phyloP scores from a whole-genome alignment of 116 monocot genomes.

The Thalassia testudinum region DNA sequence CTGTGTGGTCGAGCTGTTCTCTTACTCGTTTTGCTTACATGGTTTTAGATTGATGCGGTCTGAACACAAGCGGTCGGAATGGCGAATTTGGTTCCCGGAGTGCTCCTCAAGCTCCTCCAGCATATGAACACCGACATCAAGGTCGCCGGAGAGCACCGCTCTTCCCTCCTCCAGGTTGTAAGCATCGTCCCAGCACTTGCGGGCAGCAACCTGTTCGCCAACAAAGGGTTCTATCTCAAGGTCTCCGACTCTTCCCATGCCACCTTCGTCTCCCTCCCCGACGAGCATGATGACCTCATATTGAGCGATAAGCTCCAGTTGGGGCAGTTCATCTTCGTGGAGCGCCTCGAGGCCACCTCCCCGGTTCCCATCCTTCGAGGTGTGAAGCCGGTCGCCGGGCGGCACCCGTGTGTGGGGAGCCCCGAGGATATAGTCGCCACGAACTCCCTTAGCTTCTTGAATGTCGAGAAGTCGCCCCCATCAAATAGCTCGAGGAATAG shows the following conservation, averaged over 20 bases:
- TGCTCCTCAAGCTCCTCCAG: constrained; percentile 83
- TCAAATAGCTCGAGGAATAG: constrained; percentile 19
- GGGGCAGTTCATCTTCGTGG: constrained; percentile 81
- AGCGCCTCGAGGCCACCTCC: constrained; percentile 57
- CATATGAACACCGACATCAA: constrained; percentile 75
- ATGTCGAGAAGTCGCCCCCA: constrained; percentile 14
- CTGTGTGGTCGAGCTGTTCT: too few species aligned
- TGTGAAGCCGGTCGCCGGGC: constrained; percentile 62
- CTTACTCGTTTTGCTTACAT: too few species aligned
- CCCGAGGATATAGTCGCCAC: constrained; percentile 76
- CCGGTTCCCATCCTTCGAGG: constrained; percentile 78
- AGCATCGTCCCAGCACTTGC: constrained; percentile 89
- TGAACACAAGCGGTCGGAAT: constrained; percentile 10
- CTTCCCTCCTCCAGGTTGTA: constrained; percentile 79
- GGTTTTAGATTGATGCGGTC: too few species aligned
- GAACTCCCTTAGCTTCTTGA: constrained; percentile 24
- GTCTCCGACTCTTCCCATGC: constrained; percentile 99
- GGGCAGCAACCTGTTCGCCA: constrained; percentile 66
- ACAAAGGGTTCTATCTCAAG: constrained; percentile 83
- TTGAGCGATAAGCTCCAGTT: constrained; percentile 86
- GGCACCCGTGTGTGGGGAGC: constrained; percentile 76
- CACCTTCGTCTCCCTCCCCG: constrained; percentile 68
- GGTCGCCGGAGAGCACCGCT: constrained; percentile 54
- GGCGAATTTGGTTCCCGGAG: constrained; percentile 74
- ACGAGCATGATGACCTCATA: constrained; percentile 83